A percentile compares a stretch with the other conserved stretches of the same genome.
Conservation (phyloP, 768 basidiomycete genomes). For the Phallus indusiatus region DNA sequence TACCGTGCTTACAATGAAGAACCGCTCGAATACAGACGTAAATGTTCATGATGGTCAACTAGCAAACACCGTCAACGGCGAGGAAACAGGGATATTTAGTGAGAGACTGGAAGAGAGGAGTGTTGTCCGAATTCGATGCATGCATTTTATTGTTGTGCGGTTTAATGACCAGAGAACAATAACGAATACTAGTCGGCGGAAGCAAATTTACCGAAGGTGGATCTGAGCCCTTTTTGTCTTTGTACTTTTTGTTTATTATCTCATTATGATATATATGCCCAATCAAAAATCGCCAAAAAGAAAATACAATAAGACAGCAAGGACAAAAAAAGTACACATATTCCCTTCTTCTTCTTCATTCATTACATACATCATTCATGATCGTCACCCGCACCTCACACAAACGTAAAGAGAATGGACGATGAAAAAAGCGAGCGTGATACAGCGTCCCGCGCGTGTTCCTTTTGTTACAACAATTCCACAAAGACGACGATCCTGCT, state of each 20-base stretch:
- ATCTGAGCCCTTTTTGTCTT: too few species aligned
- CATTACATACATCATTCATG: slow-evolving; percentile 29
- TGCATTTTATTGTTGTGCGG: slow-evolving; percentile 9
- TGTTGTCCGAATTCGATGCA: slow-evolving; percentile 16
- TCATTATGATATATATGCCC: background rate
- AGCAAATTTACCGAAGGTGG: too few species aligned
- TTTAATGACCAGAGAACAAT: too few species aligned
- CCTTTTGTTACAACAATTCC: background rate
- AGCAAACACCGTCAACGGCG: background rate
- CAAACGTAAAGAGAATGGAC: background rate
- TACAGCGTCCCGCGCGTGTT: slow-evolving; percentile 7
- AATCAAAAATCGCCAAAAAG: background rate
- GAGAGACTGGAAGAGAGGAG: slow-evolving; percentile 21
- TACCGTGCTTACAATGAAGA: slow-evolving; percentile 38
- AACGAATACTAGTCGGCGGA: too few species aligned
- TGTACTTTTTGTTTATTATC: background rate
- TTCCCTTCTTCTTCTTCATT: slow-evolving; percentile 33
- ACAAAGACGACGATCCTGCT: background rate
- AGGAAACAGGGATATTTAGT: background rate
- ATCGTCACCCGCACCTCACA: slow-evolving; percentile 21
- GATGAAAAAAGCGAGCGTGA: slow-evolving; percentile 10
- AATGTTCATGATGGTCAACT: slow-evolving; percentile 32
- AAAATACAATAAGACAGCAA: too few species aligned
- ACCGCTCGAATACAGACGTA: slow-evolving; percentile 51
- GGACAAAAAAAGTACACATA: slow-evolving; percentile 2